Percentiles rank a stretch among this genome's conserved stretches.
These are phyloP conservation scores for Salix exigua DNA, from an alignment of 345 rosid genomes.

Conservation along the genomic window DNA sequence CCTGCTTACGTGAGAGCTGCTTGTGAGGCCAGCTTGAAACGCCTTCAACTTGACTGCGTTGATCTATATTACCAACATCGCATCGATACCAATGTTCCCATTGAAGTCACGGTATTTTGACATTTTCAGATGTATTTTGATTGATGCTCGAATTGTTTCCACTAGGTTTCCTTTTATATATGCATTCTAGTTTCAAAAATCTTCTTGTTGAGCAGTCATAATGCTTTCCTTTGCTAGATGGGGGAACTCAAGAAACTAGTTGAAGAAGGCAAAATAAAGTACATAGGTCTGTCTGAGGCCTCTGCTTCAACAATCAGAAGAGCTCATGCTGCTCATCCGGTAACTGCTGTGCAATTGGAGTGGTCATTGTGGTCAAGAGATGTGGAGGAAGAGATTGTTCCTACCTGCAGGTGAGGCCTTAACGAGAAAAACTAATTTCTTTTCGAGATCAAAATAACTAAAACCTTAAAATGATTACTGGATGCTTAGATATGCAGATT, in stretches of 20 bases:
- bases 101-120: conserved; percentile 50
- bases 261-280: conserved; percentile 74
- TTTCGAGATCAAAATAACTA: background rate
- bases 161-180: background rate
- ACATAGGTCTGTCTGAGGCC: conserved; percentile 66
- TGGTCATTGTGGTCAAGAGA: conserved; percentile 87
- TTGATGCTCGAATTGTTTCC: no score
- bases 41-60: conserved; percentile 46
- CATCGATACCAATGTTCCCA: conserved; percentile 49
- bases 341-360: conserved; percentile 65
- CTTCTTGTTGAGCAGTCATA: background rate
- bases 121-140: no score
- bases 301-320: conserved; percentile 76
- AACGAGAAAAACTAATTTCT: background rate
- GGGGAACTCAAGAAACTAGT: conserved; percentile 73
- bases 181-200: background rate
- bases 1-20: conserved; percentile 52
- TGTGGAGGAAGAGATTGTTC: conserved; percentile 64
- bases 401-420: conserved; percentile 24
- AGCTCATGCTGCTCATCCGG: conserved; percentile 75
- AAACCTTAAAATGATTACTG: background rate
- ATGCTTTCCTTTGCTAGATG: conserved; percentile 16
- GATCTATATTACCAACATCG: conserved; percentile 71
- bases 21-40: conserved; percentile 58
- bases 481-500: background rate